These are phyloP conservation scores for Fusarium continuum DNA, from an alignment of 2,329 filamentous ascomycete species.

Conservation along the genomic window DNA sequence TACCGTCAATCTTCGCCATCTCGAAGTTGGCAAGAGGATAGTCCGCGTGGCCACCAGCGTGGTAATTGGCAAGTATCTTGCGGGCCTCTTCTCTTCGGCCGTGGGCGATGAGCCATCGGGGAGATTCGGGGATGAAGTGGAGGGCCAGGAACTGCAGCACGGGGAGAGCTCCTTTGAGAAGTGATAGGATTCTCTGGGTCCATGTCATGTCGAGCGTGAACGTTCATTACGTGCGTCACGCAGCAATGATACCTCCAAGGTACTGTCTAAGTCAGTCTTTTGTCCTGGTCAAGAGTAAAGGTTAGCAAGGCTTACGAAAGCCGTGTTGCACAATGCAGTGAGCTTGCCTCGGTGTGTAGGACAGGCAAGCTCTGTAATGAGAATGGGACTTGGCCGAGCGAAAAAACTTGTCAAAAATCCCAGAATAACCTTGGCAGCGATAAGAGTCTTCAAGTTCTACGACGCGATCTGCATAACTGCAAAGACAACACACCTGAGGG, in stretches of 20 bases:
- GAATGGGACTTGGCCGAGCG: constrained; percentile 46
- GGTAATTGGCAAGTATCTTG: constrained; percentile 52
- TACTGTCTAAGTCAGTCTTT: constrained; percentile 31
- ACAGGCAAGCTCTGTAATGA: constrained; percentile 49
- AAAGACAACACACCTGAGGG: constrained; percentile 43
- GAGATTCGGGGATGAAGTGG: constrained; percentile 44
- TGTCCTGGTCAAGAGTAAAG: no score
- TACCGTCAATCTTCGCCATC: constrained; percentile 52
- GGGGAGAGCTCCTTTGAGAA: constrained; percentile 39
- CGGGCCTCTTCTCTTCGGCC: constrained; percentile 49
- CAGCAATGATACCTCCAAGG: constrained; percentile 44
- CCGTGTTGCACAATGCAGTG: constrained; percentile 48
- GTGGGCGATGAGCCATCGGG: constrained; percentile 46
- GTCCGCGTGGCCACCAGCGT: constrained; percentile 52
- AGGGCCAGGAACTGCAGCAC: constrained; percentile 37
- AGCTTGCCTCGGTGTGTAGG: constrained; percentile 48
- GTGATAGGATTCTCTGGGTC: constrained; percentile 44
- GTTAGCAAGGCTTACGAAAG: constrained; percentile 42
- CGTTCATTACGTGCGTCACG: constrained; percentile 44
- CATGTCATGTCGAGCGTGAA: constrained; percentile 35
- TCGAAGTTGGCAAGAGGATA: constrained; percentile 54
- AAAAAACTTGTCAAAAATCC: constrained; percentile 47
- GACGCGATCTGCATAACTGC: constrained; percentile 48
- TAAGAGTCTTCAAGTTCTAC: constrained; percentile 42
- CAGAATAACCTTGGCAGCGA: constrained; percentile 45